Evolutionary conservation across 805 yeast genomes (phyloP).

Genomic region (Candida boleticola): DNA sequence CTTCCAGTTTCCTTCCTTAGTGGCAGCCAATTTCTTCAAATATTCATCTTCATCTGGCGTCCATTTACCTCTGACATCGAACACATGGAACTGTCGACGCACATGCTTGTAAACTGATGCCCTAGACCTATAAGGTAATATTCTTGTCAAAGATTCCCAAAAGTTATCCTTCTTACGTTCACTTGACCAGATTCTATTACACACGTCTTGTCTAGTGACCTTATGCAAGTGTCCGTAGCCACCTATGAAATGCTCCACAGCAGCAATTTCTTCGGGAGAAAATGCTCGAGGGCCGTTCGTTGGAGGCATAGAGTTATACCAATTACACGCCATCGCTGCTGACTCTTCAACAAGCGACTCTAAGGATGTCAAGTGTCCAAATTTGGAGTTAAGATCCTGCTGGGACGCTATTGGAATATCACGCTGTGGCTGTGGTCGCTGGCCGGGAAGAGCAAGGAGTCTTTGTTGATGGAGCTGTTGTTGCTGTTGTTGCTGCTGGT

Average conservation of each 20-base stretch:
- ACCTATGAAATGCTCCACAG: conserved; percentile 69
- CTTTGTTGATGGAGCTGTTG: conserved; percentile 14
- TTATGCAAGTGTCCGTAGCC: conserved; percentile 66
- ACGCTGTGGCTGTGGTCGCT: conserved; percentile 6
- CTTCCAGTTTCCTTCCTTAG: conserved; percentile 85
- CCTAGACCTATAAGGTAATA: conserved; percentile 79
- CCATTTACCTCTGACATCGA: conserved; percentile 90
- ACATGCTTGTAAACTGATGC: conserved; percentile 93
- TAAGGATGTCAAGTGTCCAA: conserved; percentile 24
- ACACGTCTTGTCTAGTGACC: conserved; percentile 64
- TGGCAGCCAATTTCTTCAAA: conserved; percentile 59
- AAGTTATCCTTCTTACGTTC: conserved; percentile 84
- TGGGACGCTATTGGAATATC: conserved; percentile 9
- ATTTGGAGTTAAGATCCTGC: conserved; percentile 12
- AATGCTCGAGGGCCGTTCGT: conserved; percentile 44
- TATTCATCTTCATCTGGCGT: conserved; percentile 73
- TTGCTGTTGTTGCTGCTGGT: conserved; percentile 9
- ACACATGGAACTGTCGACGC: conserved; percentile 83
- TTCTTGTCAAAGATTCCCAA: conserved; percentile 81
- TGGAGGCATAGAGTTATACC: conserved; percentile 32
- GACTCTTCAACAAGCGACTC: conserved; percentile 37
- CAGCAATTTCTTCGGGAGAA: conserved; percentile 61
- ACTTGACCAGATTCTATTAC: conserved; percentile 84
- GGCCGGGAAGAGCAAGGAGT: conserved; percentile 9
- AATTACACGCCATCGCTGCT: conserved; percentile 29